phyloP scores from a whole-genome alignment of 169 alveolate species.

The Babesia bovis region DNA sequence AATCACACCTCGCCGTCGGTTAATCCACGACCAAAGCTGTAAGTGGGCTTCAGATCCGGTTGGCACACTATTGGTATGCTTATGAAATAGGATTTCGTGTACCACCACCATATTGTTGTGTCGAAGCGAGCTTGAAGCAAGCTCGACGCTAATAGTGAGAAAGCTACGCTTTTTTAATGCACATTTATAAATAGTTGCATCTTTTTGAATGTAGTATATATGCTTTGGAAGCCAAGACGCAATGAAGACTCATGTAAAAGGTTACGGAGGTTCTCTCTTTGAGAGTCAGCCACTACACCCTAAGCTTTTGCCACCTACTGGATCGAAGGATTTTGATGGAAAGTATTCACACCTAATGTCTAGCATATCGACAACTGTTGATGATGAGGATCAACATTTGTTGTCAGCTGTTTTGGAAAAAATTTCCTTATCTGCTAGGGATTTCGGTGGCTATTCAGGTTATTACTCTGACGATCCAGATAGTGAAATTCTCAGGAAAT shows the following conservation, averaged over 20 bases:
- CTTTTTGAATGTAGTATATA: conserved; percentile 15
- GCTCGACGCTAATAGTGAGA: conserved; percentile 8
- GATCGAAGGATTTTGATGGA: conserved; percentile 4
- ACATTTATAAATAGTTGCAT: neutral
- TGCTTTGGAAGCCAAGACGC: conserved; percentile 18
- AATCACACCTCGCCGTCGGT: conserved; percentile 5
- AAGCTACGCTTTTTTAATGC: neutral
- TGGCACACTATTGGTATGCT: neutral
- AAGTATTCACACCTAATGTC: conserved; percentile 17
- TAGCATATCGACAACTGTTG: conserved; percentile 24
- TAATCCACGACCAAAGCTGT: neutral
- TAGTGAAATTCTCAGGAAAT: neutral
- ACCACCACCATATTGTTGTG: neutral
- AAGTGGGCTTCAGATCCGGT: neutral
- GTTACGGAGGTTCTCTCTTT: neutral
- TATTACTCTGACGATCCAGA: neutral
- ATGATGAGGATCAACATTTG: conserved; percentile 26
- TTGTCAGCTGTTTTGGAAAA: conserved; percentile 19
- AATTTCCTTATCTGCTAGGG: neutral
- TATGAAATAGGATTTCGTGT: neutral
- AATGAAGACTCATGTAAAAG: conserved; percentile 5
- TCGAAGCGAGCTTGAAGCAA: conserved; percentile 4
- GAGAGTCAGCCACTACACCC: neutral
- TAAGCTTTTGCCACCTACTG: conserved; percentile 4
- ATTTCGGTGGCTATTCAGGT: neutral